A percentile compares a stretch with the other conserved stretches of the same genome.
Conservation (phyloP, 2,329 filamentous ascomycete genomes). For the Dryadomyces quercus-mongolicae region DNA sequence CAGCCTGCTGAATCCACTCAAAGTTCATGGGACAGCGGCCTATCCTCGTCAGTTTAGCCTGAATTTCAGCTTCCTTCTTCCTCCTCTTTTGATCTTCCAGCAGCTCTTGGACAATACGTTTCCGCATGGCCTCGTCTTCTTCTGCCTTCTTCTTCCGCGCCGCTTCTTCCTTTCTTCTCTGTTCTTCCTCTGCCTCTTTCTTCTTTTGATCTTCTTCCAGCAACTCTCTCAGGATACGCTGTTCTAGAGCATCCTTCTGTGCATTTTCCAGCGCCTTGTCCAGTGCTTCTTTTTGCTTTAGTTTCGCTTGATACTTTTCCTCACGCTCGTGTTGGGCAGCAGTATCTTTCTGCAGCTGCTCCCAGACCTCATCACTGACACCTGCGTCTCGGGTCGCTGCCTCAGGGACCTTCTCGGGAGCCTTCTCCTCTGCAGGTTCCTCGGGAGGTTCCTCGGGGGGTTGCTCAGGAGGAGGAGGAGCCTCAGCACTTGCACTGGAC, state of each 20-base stretch:
- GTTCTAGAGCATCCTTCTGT: background rate
- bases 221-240: background rate
- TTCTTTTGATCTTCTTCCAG: background rate
- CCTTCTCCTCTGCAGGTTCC: background rate
- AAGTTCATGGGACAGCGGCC: background rate
- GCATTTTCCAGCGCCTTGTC: background rate
- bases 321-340: background rate
- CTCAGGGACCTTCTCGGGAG: background rate
- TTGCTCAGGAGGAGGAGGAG: background rate
- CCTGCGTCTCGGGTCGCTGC: background rate
- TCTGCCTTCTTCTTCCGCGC: background rate
- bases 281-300: background rate
- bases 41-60: background rate
- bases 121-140: background rate
- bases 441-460: background rate
- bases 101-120: background rate
- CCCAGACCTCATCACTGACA: background rate
- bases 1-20: background rate
- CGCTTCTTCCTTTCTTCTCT: background rate
- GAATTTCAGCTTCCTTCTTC: background rate
- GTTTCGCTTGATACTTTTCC: background rate
- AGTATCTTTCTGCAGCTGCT: background rate
- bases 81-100: background rate
- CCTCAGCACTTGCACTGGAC: background rate
- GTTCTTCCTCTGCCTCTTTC: no score